These are phyloP conservation scores for Oemleria cerasiformis DNA, from an alignment of 306 rosid species.

Conservation along the genomic window DNA sequence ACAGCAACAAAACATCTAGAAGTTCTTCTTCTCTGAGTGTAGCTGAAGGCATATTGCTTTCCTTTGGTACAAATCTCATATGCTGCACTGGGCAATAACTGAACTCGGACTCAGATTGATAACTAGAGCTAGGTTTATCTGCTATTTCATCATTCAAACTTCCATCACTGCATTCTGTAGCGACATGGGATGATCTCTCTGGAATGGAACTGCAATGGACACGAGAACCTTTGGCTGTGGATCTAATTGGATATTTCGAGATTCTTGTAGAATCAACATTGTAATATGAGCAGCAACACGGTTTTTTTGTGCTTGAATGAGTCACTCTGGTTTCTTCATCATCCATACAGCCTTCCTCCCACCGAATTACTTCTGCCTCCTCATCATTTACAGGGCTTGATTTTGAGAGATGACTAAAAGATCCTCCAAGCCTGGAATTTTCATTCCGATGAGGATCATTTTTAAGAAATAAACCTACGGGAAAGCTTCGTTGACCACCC, in stretches of 20 bases:
- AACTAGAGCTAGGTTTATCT: slow-evolving; percentile 90
- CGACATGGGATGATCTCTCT: slow-evolving; percentile 81
- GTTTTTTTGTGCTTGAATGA: slow-evolving; percentile 77
- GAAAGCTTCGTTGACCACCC: slow-evolving; percentile 87
- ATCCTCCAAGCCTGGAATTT: slow-evolving; percentile 93
- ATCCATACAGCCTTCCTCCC: slow-evolving; percentile 99
- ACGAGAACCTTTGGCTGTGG: slow-evolving; percentile 61
- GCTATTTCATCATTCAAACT: slow-evolving; percentile 76
- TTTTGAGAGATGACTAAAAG: slow-evolving; percentile 71
- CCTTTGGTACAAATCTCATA: slow-evolving; percentile 60
- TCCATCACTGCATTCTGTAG: slow-evolving; percentile 78
- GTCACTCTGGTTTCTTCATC: slow-evolving; percentile 71
- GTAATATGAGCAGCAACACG: slow-evolving; percentile 88
- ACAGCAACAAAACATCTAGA: slow-evolving; percentile 73
- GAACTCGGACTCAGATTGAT: slow-evolving; percentile 77
- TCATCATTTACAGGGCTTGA: slow-evolving; percentile 50
- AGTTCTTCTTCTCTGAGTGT: slow-evolving; percentile 84
- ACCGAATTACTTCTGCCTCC: slow-evolving; percentile 66
- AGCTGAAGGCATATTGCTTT: slow-evolving; percentile 61
- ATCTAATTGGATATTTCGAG: slow-evolving; percentile 60
- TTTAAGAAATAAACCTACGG: slow-evolving; percentile 62
- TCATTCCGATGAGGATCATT: slow-evolving; percentile 64
- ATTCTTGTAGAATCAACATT: slow-evolving; percentile 66
- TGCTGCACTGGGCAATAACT: slow-evolving; percentile 51
- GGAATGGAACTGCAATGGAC: slow-evolving; percentile 65